These are phyloP conservation scores for Salix purpurea DNA, from an alignment of 345 rosid species.

Conservation along the genomic window DNA sequence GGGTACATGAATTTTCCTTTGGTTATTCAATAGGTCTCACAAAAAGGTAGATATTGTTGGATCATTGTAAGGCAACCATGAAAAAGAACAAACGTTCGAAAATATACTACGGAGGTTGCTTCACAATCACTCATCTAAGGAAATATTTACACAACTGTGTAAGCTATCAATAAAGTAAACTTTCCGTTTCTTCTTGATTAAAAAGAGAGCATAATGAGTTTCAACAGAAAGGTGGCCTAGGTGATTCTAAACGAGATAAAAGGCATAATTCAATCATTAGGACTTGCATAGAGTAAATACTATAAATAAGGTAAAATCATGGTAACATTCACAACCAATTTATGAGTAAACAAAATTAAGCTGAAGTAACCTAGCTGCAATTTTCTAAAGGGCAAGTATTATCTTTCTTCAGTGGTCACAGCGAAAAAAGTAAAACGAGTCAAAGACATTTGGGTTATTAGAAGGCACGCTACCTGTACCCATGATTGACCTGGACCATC, in stretches of 20 bases:
- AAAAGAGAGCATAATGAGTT: background rate
- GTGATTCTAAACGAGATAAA: background rate
- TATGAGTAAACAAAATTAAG: background rate
- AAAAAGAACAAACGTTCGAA: background rate
- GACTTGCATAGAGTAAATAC: background rate
- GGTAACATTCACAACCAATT: background rate
- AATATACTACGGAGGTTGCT: background rate
- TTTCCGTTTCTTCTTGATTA: background rate
- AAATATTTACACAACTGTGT: background rate
- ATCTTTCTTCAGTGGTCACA: no score
- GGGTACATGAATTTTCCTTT: no score
- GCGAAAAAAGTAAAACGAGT: no score
- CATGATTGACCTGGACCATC: background rate
- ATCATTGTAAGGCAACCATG: background rate
- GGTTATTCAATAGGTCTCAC: no score
- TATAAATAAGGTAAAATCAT: background rate
- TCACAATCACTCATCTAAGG: background rate
- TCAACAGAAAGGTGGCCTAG: background rate
- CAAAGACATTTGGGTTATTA: background rate
- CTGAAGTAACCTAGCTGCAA: background rate
- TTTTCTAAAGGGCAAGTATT: background rate
- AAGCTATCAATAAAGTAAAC: background rate
- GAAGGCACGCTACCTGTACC: background rate
- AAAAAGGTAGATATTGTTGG: no score
- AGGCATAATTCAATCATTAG: background rate